Evolutionary conservation across 2,329 filamentous ascomycete genomes (phyloP), one percentile per base, ranked within the genome.

Genomic region (Alternaria burnsii): DNA sequence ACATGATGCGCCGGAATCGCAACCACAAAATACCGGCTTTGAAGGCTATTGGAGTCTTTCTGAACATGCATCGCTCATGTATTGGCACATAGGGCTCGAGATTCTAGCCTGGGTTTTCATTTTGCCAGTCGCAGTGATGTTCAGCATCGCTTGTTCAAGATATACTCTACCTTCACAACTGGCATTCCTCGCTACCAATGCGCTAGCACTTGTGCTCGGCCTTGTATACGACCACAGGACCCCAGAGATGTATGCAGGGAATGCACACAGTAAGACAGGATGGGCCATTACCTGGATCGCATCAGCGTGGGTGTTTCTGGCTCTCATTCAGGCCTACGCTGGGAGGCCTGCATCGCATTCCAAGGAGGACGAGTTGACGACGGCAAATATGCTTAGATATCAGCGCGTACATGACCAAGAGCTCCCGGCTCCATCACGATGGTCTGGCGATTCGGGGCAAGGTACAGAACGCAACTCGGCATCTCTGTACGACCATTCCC

Each of bases 211-310:
- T 26, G 63, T 82, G 55, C 62, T 80, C 53, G 71, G 79, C 59
- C 66, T 80, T 58, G 63, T 80, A 58, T 97, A 97, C 82, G 93
- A 95, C 76, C 84, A 86, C 59, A 88, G 86, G 65, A 97, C 93
- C 0, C 93, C 93, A 1, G 92, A 97, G 73, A 82, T 97, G 22
- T 97, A 97, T 76, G 88, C 89, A 32, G 89, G 91, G 74, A 97
- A 97, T 74, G 87, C 90, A n/a, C 94, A 97, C 77, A 89, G 93
- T 81, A 93, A 91, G 77, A 85, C 94, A 43, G 93, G 93, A 55
- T 98, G 94, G 94, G 83, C 92, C 42, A 85, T 90, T 30, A 94
- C 91, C 3, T 91, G 87, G 83, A 82, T 94, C 4, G 84, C 91
- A 11, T 84, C 84, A 53, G 88, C 85, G 0, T 94, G 97, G 80